Evolutionary conservation across 2,329 filamentous ascomycete species (phyloP), one percentile per base, ranked within the genome.

Genomic region (Penicillium olsonii): DNA sequence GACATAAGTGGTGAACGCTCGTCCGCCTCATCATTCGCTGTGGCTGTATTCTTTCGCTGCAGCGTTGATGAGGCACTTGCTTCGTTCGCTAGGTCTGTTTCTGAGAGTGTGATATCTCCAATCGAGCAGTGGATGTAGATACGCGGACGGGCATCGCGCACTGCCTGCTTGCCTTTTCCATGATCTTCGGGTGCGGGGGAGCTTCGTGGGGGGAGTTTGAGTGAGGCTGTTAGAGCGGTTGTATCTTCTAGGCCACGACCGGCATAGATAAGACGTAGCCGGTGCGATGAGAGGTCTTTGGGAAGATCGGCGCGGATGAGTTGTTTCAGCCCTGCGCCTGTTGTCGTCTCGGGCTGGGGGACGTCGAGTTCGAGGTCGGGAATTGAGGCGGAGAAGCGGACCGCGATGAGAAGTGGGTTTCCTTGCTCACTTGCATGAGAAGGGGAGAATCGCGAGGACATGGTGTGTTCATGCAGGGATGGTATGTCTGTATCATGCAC

Each of bases 61-160:
- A 64, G 31, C 3, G 65, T 70, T 9, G 68, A 65, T 3, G 68
- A 59, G n/a, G 64, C 46, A 10, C 54, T 54, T 2, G 81, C 80
- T 74, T 96, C 92, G 12, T 78, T 79, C 1, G 78, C 79, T 18
- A 97, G 81, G 50, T 96, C 90, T 0, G 77, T 66, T 11, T 81
- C 67, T 0, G 87, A 82, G 11, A 97, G 80, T 20, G 82, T 77
- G 68, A 89, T 85, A 47, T 85, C 81, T 46, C 91, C 91, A 50
- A 97, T 88, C 56, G 90, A 92, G 78, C 92, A 97, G 75, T 95
- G 95, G 53, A 97, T 87, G 69, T 95, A 96, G 63, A 95, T 82
- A 37, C 87, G 81, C 31, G 77, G 76, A 19, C 58, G 53, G 8
- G 70, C 69, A 7, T 77, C 75, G 26, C 78, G 79, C 5, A 85